Evolutionary conservation across 192 early-diverging fungal genomes (phyloP).

Genomic region (Coemansia sp.): DNA sequence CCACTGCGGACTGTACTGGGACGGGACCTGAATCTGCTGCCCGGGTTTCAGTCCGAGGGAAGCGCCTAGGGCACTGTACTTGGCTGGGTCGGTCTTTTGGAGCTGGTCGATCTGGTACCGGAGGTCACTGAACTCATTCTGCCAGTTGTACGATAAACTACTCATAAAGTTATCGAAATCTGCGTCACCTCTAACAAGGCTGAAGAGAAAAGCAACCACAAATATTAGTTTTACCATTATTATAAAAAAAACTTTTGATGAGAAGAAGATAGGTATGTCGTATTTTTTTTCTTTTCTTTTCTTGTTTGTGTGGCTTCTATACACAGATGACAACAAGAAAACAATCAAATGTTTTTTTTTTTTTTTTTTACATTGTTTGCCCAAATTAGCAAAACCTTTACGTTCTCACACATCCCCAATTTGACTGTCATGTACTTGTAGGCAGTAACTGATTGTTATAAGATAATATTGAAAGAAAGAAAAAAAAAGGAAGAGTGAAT

Average conservation of each 20-base stretch:
- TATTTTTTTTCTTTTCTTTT: background rate
- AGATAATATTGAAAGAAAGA: background rate
- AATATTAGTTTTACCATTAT: conserved; percentile 3
- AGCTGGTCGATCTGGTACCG: conserved; percentile 49
- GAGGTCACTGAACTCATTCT: conserved; percentile 48
- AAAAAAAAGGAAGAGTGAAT: no score
- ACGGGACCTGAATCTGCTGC: conserved; percentile 29
- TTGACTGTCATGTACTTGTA: no score
- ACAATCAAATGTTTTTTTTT: background rate
- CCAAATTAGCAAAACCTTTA: background rate
- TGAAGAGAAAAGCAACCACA: background rate
- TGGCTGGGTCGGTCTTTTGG: conserved; percentile 36
- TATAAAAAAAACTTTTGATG: background rate
- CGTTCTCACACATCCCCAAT: background rate
- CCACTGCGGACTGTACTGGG: conserved; percentile 33
- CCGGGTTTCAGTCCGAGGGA: conserved; percentile 36
- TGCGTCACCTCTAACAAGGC: background rate
- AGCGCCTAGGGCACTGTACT: conserved; percentile 39
- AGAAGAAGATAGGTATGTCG: background rate
- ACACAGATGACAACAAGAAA: no score
- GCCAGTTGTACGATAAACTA: conserved; percentile 54
- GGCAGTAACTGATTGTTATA: background rate
- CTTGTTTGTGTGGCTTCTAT: background rate
- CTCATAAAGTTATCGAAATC: conserved; percentile 34
- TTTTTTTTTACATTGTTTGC: background rate